Evolutionary conservation across 148 eudicot genomes (phyloP), one percentile per base, ranked within the genome.

Genomic region (Heliosperma pusillum): DNA sequence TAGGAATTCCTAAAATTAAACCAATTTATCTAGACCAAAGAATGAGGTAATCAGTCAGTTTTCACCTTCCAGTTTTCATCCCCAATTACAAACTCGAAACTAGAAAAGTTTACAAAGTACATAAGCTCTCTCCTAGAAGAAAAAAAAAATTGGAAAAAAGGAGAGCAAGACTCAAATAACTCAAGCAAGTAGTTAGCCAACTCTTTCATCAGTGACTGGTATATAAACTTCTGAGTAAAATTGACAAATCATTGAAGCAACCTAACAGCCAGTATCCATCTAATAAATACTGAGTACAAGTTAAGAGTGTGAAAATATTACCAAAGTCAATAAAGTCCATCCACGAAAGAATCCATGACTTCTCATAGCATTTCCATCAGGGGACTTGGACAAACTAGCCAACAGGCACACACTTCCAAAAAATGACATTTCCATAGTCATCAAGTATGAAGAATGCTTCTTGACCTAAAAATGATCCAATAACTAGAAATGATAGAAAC

Each of bases 401-500:
- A 95, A 70, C 84, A 95, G 77, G 76, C 92, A 90, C 80, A 90
- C 73, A 85, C 92, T 89, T 79, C 99, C 99, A 73, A 95, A 81
- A 61, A 90, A 58, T 69, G 99, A 95, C 99, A 95, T 95, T 85
- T 95, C 99, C 36, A 95, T 86, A 4, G 99, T 95, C 99, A 95
- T 95, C 89, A 95, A 75, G 79, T 92, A 95, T 47, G 97, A 87
- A 0, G 99, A 58, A 82, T 87, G 97, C 69, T 95, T 90, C 90
- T 95, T 95, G 63, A 92, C 93, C 99, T 92, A 77, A 42, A 68
- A 71, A 21, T 58, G 21, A 55, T 19, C 70, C 29, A 62, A 71
- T 33, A 61, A 26, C 24, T 36, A 36, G 42, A 36, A 36, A 8
- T 36, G 59, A 53, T 20, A 75, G 66, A 12, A 71, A 24, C 50